Evolutionary conservation across 78 protist genomes (phyloP).

Genomic region (Emiliania huxleyi): DNA sequence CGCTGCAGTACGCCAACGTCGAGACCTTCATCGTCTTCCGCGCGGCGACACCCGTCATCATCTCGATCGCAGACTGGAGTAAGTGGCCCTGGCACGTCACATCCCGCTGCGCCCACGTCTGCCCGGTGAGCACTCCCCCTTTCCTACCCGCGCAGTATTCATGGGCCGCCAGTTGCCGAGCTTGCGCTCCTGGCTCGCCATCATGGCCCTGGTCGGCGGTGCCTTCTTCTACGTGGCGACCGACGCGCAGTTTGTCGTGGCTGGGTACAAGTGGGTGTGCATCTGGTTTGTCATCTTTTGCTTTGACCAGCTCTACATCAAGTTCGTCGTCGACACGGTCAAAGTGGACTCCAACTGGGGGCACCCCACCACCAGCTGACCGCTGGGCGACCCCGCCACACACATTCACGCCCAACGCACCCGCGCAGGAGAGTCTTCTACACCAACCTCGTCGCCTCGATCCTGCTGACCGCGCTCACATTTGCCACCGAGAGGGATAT

Average conservation of each 20-base stretch:
- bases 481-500: neutral
- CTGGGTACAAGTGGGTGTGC: neutral
- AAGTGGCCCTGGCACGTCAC: too few species aligned
- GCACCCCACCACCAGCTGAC: too few species aligned
- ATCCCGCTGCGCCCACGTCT: too few species aligned
- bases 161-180: neutral
- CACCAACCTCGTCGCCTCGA: neutral
- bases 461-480: neutral
- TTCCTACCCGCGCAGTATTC: too few species aligned
- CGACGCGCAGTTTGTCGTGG: neutral
- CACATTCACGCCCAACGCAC: too few species aligned
- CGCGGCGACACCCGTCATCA: neutral
- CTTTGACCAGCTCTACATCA: conserved; percentile 29
- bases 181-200: neutral
- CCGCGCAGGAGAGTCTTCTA: conserved; percentile 23
- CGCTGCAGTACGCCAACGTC: neutral
- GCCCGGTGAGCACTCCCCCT: too few species aligned
- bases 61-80: neutral
- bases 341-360: conserved; percentile 5
- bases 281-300: neutral
- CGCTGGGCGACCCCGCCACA: too few species aligned
- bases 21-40: conserved; percentile 34
- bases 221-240: neutral
- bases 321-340: neutral
- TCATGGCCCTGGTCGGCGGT: neutral